phyloP scores from a whole-genome alignment of 495 filamentous ascomycete species.

The Tuber borchii region DNA sequence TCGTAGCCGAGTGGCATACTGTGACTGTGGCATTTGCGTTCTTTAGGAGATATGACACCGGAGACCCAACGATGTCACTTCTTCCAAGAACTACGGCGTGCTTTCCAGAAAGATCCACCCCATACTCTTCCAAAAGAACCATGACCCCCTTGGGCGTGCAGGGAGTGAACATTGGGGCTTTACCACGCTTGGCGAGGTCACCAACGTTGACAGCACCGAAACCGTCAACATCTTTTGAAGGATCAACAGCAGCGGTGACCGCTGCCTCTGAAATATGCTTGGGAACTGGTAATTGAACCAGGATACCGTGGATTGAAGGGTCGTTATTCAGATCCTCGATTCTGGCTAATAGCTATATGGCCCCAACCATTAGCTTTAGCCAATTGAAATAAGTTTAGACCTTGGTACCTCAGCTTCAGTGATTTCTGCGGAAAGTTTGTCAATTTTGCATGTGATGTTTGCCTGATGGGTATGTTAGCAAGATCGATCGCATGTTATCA shows the following conservation, averaged over 20 bases:
- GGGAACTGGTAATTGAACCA: slow-evolving; percentile 88
- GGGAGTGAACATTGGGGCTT: slow-evolving; percentile 76
- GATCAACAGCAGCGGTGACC: slow-evolving; percentile 80
- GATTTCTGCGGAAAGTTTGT: slow-evolving; percentile 72
- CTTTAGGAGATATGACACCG: slow-evolving; percentile 88
- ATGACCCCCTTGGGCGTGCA: slow-evolving; percentile 97
- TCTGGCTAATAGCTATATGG: slow-evolving; percentile 58
- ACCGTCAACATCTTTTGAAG: slow-evolving; percentile 96
- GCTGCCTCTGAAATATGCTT: slow-evolving; percentile 80
- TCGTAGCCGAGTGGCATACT: slow-evolving; percentile 84
- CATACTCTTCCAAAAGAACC: slow-evolving; percentile 76
- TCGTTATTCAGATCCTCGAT: slow-evolving; percentile 82
- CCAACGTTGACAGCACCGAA: slow-evolving; percentile 92
- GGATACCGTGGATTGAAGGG: slow-evolving; percentile 77
- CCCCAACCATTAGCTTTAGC: not conserved
- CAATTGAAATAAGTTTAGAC: not conserved
- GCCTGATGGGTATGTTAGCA: slow-evolving; percentile 51
- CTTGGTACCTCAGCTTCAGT: slow-evolving; percentile 60
- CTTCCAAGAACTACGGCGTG: slow-evolving; percentile 90
- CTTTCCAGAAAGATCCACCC: slow-evolving; percentile 78
- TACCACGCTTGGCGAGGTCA: slow-evolving; percentile 89
- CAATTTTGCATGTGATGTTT: slow-evolving; percentile 77
- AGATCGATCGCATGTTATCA: not conserved
- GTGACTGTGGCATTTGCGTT: slow-evolving; percentile 96
- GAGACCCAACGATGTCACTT: slow-evolving; percentile 94